Percentiles rank a stretch among this genome's conserved stretches.
phyloP scores from a whole-genome alignment of 2,329 filamentous ascomycete species.

The Cladosporium sp. region DNA sequence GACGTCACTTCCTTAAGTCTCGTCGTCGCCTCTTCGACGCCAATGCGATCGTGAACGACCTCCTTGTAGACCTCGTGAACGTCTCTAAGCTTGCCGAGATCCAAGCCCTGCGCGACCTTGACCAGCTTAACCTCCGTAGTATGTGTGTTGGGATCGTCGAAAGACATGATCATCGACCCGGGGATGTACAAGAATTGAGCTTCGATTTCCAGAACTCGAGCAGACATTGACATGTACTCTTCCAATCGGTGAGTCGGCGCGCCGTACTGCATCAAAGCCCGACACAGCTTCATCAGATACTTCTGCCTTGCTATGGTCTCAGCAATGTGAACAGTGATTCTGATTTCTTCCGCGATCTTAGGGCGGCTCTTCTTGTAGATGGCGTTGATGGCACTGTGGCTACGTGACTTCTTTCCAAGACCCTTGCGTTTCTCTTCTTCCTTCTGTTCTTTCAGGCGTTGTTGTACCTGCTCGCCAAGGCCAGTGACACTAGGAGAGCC shows the following conservation, averaged over 20 bases:
- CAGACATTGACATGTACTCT: slow-evolving; percentile 87
- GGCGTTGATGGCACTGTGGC: slow-evolving; percentile 32
- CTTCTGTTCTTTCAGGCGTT: slow-evolving; percentile 35
- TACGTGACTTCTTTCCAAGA: slow-evolving; percentile 15
- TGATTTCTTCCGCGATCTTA: slow-evolving; percentile 48
- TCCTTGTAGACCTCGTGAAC: slow-evolving; percentile 76
- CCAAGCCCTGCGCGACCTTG: slow-evolving; percentile 62
- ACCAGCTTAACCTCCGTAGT: slow-evolving; percentile 78
- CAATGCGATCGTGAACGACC: slow-evolving; percentile 70
- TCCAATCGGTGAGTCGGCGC: slow-evolving; percentile 88
- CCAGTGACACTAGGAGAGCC: slow-evolving; percentile 38
- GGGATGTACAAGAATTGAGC: slow-evolving; percentile 87
- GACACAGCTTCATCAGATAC: slow-evolving; percentile 80
- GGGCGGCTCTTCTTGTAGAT: slow-evolving; percentile 34
- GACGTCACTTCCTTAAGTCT: slow-evolving; percentile 60
- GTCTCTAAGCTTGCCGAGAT: slow-evolving; percentile 69
- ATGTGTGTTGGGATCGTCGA: slow-evolving; percentile 69
- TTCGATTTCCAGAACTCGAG: slow-evolving; percentile 82
- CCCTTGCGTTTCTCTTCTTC: slow-evolving; percentile 31
- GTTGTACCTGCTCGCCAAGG: slow-evolving; percentile 39
- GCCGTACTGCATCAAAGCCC: slow-evolving; percentile 82
- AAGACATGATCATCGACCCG: slow-evolving; percentile 90
- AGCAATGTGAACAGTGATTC: slow-evolving; percentile 59
- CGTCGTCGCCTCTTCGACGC: slow-evolving; percentile 64
- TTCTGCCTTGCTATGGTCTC: slow-evolving; percentile 73